Conservation (phyloP, 1,139 yeast species). For the Blastobotrys elegans region DNA sequence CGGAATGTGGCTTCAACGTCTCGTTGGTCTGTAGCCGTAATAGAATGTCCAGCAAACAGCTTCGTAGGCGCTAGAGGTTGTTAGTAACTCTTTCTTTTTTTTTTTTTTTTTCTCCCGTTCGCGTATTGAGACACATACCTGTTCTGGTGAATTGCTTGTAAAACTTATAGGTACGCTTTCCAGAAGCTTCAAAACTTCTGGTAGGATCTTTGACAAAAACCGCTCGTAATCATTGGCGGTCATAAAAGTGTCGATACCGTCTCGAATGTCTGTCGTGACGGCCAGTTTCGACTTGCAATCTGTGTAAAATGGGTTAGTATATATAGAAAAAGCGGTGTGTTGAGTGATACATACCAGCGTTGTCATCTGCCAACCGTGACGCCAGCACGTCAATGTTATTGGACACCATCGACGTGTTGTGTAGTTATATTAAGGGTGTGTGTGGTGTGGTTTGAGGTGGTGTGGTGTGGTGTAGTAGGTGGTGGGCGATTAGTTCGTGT, state of each 20-base stretch:
- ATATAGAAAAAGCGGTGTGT: no score
- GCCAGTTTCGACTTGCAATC: constrained; percentile 61
- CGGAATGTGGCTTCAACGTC: constrained; percentile 67
- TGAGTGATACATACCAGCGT: constrained; percentile 30
- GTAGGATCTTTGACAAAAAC: constrained; percentile 31
- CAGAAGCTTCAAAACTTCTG: constrained; percentile 41
- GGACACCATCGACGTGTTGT: constrained; percentile 11
- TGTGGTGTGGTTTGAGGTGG: background rate
- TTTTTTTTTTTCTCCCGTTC: constrained; percentile 2
- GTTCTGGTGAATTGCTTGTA: constrained; percentile 28
- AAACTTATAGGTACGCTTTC: constrained; percentile 72
- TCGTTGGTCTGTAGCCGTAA: constrained; percentile 83
- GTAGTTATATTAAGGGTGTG: background rate
- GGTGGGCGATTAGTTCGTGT: background rate
- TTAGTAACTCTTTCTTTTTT: background rate
- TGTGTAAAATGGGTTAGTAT: constrained; percentile 11
- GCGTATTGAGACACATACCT: constrained; percentile 24
- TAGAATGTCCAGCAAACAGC: constrained; percentile 69
- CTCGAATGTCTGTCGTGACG: constrained; percentile 74
- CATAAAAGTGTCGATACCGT: constrained; percentile 76
- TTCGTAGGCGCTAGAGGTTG: constrained; percentile 49
- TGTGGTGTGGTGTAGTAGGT: no score
- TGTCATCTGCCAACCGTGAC: constrained; percentile 49
- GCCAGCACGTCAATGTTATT: constrained; percentile 51
- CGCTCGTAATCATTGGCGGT: constrained; percentile 71